Evolutionary conservation across 768 basidiomycete genomes (phyloP).

Genomic region (Tricholoma flavovirens): DNA sequence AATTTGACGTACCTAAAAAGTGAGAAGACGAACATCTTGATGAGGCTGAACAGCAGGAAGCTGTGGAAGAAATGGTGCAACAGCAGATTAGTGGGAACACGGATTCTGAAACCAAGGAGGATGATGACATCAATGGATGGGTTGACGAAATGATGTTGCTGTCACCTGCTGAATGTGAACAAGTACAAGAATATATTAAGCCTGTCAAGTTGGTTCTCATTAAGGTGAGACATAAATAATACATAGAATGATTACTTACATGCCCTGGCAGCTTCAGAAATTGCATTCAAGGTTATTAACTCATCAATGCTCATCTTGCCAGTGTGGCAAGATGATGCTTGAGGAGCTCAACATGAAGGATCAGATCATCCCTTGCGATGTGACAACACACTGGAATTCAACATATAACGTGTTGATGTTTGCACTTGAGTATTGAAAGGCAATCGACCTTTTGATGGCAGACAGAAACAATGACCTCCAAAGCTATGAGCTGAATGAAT

Average conservation of each 20-base stretch:
- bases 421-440: conserved; percentile 18
- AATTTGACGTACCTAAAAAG: too few species aligned
- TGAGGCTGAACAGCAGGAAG: neutral
- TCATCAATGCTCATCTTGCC: conserved; percentile 16
- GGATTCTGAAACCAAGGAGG: neutral
- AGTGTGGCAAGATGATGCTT: conserved; percentile 12
- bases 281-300: too few species aligned
- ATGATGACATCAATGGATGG: neutral
- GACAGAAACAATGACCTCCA: conserved; percentile 5
- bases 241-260: neutral
- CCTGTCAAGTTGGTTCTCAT: conserved; percentile 3
- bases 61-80: neutral
- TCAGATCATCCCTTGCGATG: conserved; percentile 24
- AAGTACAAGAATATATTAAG: neutral
- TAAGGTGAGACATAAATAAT: neutral
- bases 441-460: conserved; percentile 16
- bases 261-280: conserved; percentile 15
- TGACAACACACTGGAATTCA: conserved; percentile 27
- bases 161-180: neutral
- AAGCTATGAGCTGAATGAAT: conserved; percentile 8
- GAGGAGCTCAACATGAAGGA: conserved; percentile 1
- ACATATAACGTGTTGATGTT: conserved; percentile 29
- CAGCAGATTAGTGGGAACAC: neutral
- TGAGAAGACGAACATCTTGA: neutral
- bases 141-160: too few species aligned